These are phyloP conservation scores for Begonia peltatifolia DNA, from an alignment of 306 rosid species.

Conservation along the genomic window DNA sequence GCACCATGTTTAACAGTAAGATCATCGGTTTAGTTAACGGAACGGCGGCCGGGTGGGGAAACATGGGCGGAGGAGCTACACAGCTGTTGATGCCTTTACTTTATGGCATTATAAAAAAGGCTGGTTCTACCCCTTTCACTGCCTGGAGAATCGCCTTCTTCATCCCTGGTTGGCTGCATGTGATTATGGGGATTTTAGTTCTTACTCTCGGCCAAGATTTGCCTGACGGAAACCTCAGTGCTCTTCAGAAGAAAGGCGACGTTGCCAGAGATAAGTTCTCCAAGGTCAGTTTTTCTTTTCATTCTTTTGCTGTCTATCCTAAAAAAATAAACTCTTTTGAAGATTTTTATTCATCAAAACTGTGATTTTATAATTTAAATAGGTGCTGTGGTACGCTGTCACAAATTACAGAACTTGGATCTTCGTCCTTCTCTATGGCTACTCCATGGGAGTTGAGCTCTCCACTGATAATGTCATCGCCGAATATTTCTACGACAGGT, in stretches of 20 bases:
- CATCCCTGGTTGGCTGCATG: constrained; percentile 53
- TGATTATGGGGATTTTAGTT: constrained; percentile 60
- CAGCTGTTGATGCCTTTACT: constrained; percentile 79
- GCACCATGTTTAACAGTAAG: constrained; percentile 75
- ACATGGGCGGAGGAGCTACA: constrained; percentile 95
- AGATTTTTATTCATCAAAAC: no score
- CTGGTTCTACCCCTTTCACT: constrained; percentile 52
- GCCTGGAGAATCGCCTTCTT: constrained; percentile 91
- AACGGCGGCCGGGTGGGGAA: constrained; percentile 93
- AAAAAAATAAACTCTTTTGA: no score
- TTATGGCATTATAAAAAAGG: constrained; percentile 29
- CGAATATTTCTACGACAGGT: constrained; percentile 85
- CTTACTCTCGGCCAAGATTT: constrained; percentile 69
- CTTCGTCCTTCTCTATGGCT: constrained; percentile 74
- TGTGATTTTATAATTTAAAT: neutral
- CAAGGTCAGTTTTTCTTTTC: constrained; percentile 25
- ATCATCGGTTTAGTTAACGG: constrained; percentile 78
- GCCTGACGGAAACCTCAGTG: constrained; percentile 74
- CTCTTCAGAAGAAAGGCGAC: constrained; percentile 62
- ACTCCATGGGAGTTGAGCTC: constrained; percentile 87
- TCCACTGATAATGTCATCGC: constrained; percentile 79
- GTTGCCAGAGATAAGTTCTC: constrained; percentile 61
- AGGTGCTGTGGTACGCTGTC: constrained; percentile 72
- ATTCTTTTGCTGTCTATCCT: neutral
- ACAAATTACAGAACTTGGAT: constrained; percentile 89